Conservation (phyloP, 306 rosid genomes). For the Cucurbita moschata region DNA sequence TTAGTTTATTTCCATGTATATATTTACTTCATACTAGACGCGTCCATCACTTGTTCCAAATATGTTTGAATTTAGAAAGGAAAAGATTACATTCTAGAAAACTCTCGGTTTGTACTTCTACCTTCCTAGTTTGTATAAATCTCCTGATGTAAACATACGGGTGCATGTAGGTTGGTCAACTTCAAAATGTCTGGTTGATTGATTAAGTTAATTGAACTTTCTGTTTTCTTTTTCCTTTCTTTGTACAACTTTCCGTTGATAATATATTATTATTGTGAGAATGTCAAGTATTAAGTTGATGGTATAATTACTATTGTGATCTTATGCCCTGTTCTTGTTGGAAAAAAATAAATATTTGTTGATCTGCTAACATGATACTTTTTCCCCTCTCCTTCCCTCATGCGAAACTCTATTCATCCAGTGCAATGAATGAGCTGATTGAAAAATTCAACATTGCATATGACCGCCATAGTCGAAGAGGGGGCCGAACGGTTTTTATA, state of each 20-base stretch:
- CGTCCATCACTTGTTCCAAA: background rate
- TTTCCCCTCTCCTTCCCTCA: background rate
- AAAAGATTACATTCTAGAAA: background rate
- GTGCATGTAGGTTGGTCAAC: background rate
- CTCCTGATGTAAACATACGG: background rate
- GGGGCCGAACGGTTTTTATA: slow-evolving; percentile 81
- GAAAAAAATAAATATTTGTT: background rate
- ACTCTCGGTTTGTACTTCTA: background rate
- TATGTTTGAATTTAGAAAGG: background rate
- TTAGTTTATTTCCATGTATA: background rate
- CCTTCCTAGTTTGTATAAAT: background rate
- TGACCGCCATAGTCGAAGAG: slow-evolving; percentile 87
- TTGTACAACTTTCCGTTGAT: background rate
- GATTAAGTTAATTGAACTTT: background rate
- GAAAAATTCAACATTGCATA: slow-evolving; percentile 56
- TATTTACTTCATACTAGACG: background rate
- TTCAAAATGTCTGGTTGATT: background rate
- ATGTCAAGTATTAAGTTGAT: background rate
- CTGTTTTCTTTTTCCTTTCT: background rate
- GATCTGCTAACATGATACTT: background rate
- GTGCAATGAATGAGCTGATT: slow-evolving; percentile 22
- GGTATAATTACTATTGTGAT: background rate
- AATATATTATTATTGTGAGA: background rate
- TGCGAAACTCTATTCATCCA: background rate
- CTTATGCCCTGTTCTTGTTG: background rate